Evolutionary conservation across 2,329 filamentous ascomycete species (phyloP).

Genomic region (Monosporascus sp.): DNA sequence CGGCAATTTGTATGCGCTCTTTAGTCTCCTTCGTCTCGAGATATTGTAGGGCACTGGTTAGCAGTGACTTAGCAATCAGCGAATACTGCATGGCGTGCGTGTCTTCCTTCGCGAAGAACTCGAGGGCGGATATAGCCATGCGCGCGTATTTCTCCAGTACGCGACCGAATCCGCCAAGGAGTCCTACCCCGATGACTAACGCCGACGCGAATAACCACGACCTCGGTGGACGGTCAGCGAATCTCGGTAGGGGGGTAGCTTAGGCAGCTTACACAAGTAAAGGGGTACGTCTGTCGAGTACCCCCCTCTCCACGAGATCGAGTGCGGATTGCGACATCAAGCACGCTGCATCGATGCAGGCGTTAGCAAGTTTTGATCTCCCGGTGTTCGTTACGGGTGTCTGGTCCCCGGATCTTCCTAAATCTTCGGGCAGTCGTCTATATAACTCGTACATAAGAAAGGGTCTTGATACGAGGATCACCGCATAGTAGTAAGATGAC

Average conservation of each 20-base stretch:
- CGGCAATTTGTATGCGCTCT: constrained; percentile 40
- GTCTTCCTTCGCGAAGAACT: constrained; percentile 44
- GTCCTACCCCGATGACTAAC: constrained; percentile 45
- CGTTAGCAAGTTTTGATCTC: constrained; percentile 46
- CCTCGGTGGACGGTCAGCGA: constrained; percentile 21
- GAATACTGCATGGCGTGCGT: constrained; percentile 48
- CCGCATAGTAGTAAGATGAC: constrained; percentile 49
- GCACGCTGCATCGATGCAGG: constrained; percentile 49
- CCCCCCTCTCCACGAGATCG: constrained; percentile 35
- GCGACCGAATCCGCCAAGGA: constrained; percentile 46
- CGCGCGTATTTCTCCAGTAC: constrained; percentile 45
- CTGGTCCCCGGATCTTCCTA: constrained; percentile 11
- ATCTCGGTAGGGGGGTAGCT: neutral
- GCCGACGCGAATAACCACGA: constrained; percentile 51
- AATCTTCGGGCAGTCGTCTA: constrained; percentile 34
- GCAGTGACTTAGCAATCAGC: constrained; percentile 45
- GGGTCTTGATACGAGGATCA: constrained; percentile 51
- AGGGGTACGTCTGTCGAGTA: constrained; percentile 40
- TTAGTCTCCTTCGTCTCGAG: constrained; percentile 42
- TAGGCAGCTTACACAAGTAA: constrained; percentile 41
- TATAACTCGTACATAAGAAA: constrained; percentile 52
- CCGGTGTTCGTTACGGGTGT: constrained; percentile 28
- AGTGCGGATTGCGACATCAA: constrained; percentile 46
- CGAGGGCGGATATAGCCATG: constrained; percentile 41
- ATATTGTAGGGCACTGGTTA: constrained; percentile 39